Conservation (phyloP, 2,329 filamentous ascomycete genomes). For the Penicillium sp. region DNA sequence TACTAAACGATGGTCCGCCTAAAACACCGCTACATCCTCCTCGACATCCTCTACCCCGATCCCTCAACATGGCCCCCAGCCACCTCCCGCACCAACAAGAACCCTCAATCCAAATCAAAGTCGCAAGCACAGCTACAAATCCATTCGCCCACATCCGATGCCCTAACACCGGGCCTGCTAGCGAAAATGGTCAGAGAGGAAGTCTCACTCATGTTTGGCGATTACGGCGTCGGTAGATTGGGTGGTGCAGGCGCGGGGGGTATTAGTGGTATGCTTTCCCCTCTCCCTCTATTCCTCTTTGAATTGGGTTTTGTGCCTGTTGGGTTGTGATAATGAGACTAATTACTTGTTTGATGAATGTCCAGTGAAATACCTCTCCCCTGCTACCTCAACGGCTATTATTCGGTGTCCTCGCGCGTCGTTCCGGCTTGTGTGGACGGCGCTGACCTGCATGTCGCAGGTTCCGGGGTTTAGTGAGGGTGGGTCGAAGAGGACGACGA, state of each 20-base stretch:
- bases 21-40: constrained; percentile 90
- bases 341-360: too few species aligned
- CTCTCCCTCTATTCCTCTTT: too few species aligned
- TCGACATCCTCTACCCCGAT: constrained; percentile 81
- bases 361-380: constrained; percentile 81
- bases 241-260: constrained; percentile 60
- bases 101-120: too few species aligned
- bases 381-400: constrained; percentile 89
- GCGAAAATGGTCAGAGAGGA: constrained; percentile 61
- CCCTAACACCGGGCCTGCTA: constrained; percentile 58
- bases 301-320: too few species aligned
- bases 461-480: constrained; percentile 47
- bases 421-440: constrained; percentile 82
- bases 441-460: constrained; percentile 67
- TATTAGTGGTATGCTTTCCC: constrained; percentile 51
- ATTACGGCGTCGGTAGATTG: constrained; percentile 60
- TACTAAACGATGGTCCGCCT: constrained; percentile 90
- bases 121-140: constrained; percentile 67
- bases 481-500: too few species aligned
- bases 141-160: constrained; percentile 67
- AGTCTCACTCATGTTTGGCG: constrained; percentile 68
- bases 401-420: constrained; percentile 72
- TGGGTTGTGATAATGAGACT: too few species aligned
- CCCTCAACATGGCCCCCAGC: constrained; percentile 31
- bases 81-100: too few species aligned